Evolutionary conservation across 129 eudicot genomes (phyloP).

Genomic region (Smallanthus sonchifolius): DNA sequence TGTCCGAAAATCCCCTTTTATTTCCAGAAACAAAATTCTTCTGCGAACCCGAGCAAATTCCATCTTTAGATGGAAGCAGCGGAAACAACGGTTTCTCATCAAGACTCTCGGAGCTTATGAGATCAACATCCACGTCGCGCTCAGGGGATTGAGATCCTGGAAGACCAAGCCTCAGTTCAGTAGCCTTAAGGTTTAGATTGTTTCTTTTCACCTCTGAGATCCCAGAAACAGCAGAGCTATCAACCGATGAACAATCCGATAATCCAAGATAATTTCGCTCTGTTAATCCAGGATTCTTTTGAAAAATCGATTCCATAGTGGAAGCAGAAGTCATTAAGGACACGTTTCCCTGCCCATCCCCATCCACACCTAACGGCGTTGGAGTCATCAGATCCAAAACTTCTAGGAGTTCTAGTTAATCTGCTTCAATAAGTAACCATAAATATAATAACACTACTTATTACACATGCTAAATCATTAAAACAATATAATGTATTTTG

Average conservation of each 20-base stretch:
- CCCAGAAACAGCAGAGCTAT: conserved; percentile 47
- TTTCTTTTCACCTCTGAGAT: conserved; percentile 39
- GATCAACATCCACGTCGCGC: conserved; percentile 37
- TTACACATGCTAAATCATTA: not conserved
- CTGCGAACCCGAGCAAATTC: conserved; percentile 41
- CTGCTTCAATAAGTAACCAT: conserved; percentile 21
- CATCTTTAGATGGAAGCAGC: conserved; percentile 65
- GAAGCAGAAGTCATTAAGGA: conserved; percentile 48
- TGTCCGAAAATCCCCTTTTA: conserved; percentile 76
- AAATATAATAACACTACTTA: not conserved
- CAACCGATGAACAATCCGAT: conserved; percentile 82
- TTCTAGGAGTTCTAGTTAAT: conserved; percentile 1
- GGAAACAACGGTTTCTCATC: conserved; percentile 77
- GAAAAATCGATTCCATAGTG: conserved; percentile 45
- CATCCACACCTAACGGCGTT: conserved; percentile 63
- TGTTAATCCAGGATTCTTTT: conserved; percentile 36
- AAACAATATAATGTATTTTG: conserved; percentile 7
- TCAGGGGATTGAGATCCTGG: conserved; percentile 85
- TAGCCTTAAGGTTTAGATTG: conserved; percentile 69
- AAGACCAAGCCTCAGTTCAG: conserved; percentile 77
- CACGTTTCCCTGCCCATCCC: conserved; percentile 48
- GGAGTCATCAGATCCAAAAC: conserved; percentile 57
- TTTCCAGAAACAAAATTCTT: conserved; percentile 66
- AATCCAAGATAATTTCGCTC: conserved; percentile 76
- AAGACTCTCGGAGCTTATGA: conserved; percentile 35